Evolutionary conservation across 2,329 filamentous ascomycete species (phyloP).

Genomic region (Epichloe gansuensis): DNA sequence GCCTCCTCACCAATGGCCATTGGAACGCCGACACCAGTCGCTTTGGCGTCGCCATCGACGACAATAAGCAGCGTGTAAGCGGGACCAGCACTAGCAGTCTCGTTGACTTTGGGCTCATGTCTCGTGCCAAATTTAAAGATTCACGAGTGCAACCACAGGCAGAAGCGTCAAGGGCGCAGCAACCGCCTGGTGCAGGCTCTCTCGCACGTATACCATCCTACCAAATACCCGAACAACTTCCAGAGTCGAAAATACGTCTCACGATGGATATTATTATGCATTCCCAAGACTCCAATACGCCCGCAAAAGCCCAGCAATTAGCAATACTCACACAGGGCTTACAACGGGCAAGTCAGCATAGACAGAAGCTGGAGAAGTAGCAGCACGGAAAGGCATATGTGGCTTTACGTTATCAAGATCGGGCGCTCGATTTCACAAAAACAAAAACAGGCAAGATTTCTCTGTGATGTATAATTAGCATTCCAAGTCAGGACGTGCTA

Average conservation of each 20-base stretch:
- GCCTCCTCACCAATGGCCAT: not conserved
- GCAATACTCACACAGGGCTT: not conserved
- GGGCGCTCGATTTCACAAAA: too few species aligned
- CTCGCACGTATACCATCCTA: too few species aligned
- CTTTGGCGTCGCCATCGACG: not conserved
- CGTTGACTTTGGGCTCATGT: not conserved
- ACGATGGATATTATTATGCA: slow-evolving; percentile 1
- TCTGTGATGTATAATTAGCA: not conserved
- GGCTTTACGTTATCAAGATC: not conserved
- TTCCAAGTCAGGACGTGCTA: too few species aligned
- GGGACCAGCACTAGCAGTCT: not conserved
- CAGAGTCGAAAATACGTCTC: slow-evolving; percentile 2
- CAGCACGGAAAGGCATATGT: not conserved
- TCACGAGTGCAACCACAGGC: not conserved
- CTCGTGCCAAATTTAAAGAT: not conserved
- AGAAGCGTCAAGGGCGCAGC: not conserved
- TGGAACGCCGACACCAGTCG: not conserved
- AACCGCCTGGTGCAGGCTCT: not conserved
- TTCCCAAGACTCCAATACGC: not conserved
- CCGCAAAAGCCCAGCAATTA: not conserved
- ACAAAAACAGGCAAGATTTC: too few species aligned
- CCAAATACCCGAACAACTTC: not conserved
- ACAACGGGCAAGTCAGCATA: not conserved
- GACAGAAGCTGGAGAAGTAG: not conserved
- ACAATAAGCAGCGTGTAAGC: not conserved